These are phyloP conservation scores for Candida ipomoeae DNA, from an alignment of 805 yeast species.

Conservation along the genomic window DNA sequence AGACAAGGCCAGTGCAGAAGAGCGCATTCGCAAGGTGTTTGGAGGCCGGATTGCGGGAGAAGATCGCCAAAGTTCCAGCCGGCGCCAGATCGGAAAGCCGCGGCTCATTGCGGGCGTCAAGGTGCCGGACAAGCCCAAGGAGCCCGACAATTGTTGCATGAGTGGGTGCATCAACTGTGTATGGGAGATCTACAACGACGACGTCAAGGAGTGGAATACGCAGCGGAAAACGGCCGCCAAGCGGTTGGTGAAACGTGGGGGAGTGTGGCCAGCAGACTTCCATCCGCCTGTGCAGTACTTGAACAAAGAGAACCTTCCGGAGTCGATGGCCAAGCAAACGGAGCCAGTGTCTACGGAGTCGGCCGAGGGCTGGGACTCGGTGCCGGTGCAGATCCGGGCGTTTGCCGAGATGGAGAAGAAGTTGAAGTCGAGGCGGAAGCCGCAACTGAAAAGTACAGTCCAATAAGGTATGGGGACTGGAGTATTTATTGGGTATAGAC, in stretches of 20 bases:
- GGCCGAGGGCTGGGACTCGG: constrained; percentile 39
- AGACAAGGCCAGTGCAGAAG: constrained; percentile 33
- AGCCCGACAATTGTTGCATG: constrained; percentile 97
- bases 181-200: constrained; percentile 91
- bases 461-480: too few species aligned
- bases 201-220: constrained; percentile 74
- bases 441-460: neutral
- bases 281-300: constrained; percentile 36
- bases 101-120: constrained; percentile 51
- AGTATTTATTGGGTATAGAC: too few species aligned
- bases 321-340: constrained; percentile 29
- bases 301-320: constrained; percentile 30
- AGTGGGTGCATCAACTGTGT: constrained; percentile 96
- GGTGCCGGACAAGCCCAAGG: constrained; percentile 81
- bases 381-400: constrained; percentile 73
- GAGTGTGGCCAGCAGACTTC: constrained; percentile 43
- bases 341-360: constrained; percentile 1
- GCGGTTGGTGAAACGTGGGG: constrained; percentile 33
- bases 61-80: constrained; percentile 37
- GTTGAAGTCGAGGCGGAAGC: constrained; percentile 40
- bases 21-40: constrained; percentile 47
- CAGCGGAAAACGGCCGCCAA: constrained; percentile 55
- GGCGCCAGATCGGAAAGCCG: constrained; percentile 35
- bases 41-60: constrained; percentile 58
- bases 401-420: constrained; percentile 80